A percentile compares a stretch with the other conserved stretches of the same genome.
Evolutionary conservation across 2,329 filamentous ascomycete genomes (phyloP).

Genomic region (Tolypocladium cylindrosporum): DNA sequence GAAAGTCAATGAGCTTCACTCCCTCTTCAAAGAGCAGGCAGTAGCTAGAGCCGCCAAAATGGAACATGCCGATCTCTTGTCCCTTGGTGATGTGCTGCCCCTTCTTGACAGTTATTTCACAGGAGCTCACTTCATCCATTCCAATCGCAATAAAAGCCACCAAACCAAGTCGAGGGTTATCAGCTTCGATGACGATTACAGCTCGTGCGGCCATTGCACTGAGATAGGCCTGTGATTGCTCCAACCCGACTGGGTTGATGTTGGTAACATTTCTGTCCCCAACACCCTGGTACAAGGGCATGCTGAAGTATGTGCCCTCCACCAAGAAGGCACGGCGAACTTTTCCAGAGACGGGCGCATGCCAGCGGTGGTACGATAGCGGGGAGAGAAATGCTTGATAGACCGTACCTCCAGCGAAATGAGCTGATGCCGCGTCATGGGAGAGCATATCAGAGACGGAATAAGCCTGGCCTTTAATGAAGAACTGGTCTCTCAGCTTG

Average conservation of each 20-base stretch:
- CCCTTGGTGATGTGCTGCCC: constrained; percentile 60
- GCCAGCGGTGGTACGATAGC: constrained; percentile 63
- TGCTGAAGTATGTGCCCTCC: constrained; percentile 60
- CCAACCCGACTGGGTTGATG: constrained; percentile 32
- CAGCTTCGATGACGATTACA: constrained; percentile 60
- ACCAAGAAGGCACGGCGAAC: constrained; percentile 46
- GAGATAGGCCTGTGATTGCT: constrained; percentile 53
- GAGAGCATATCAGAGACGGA: constrained; percentile 54
- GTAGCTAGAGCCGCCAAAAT: constrained; percentile 65
- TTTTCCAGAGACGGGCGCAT: constrained; percentile 54
- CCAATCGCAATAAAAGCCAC: constrained; percentile 63
- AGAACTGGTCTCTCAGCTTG: constrained; percentile 51
- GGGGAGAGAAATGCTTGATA: constrained; percentile 63
- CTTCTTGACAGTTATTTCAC: constrained; percentile 58
- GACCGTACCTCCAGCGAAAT: constrained; percentile 52
- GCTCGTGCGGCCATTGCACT: constrained; percentile 58
- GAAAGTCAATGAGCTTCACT: constrained; percentile 35
- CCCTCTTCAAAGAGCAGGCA: constrained; percentile 55
- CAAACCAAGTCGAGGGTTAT: constrained; percentile 56
- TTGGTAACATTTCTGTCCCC: constrained; percentile 16
- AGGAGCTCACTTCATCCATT: constrained; percentile 68
- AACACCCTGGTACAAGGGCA: constrained; percentile 31
- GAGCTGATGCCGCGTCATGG: constrained; percentile 36
- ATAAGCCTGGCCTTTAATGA: constrained; percentile 60
- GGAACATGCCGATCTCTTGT: constrained; percentile 67